A percentile compares a stretch with the other conserved stretches of the same genome.
phyloP scores from a whole-genome alignment of 306 rosid genomes.

The Echinosophora koreensis region DNA sequence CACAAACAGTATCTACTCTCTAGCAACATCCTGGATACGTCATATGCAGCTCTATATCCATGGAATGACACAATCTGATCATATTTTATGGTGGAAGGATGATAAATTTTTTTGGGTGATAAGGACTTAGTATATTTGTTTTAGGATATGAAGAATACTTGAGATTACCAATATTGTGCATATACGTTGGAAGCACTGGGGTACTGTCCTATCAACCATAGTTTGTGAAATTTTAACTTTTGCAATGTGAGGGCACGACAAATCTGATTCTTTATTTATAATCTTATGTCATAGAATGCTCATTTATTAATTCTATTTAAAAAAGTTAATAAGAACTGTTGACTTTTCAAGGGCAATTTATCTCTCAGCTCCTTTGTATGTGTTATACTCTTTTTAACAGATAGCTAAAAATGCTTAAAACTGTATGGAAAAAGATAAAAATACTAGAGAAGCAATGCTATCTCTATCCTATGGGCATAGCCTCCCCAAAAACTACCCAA shows the following conservation, averaged over 20 bases:
- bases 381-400: not conserved
- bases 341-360: not conserved
- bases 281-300: not conserved
- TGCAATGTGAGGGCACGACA: not conserved
- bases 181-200: not conserved
- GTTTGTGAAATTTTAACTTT: not conserved
- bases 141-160: slow-evolving; percentile 8
- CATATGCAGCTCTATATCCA: slow-evolving; percentile 1
- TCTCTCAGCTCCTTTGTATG: not conserved
- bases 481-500: no score
- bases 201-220: not conserved
- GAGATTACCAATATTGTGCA: not conserved
- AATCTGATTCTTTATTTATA: not conserved
- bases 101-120: not conserved
- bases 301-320: not conserved
- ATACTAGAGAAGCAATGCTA: no score
- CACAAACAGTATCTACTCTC: not conserved
- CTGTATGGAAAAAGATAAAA: no score
- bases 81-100: slow-evolving; percentile 22
- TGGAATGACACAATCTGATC: not conserved
- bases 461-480: no score
- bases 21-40: slow-evolving; percentile 16
- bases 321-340: not conserved
- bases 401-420: no score
- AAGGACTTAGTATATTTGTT: not conserved